Conservation (phyloP, 352 stramenopile genomes). For the Pythium dissimile region DNA sequence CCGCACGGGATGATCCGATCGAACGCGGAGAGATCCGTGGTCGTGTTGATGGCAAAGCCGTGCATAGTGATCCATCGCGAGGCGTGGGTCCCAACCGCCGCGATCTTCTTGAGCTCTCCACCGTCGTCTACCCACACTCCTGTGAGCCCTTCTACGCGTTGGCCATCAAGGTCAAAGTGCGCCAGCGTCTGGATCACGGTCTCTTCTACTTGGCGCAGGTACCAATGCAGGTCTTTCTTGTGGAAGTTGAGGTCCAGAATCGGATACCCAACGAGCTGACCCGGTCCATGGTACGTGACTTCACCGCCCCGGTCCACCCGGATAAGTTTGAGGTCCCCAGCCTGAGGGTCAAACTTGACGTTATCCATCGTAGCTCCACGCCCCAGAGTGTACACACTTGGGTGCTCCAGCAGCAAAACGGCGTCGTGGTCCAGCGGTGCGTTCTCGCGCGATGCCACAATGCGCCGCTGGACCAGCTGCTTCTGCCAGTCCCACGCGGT, state of each 20-base stretch:
- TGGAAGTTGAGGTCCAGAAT: constrained; percentile 94
- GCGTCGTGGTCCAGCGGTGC: constrained; percentile 75
- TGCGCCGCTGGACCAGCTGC: constrained; percentile 77
- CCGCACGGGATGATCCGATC: constrained; percentile 97
- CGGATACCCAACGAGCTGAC: constrained; percentile 97
- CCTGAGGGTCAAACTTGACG: constrained; percentile 49
- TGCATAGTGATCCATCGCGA: constrained; percentile 98
- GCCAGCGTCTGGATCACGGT: constrained; percentile 92
- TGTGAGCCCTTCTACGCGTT: constrained; percentile 89
- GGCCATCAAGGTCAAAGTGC: constrained; percentile 82
- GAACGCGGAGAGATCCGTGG: constrained; percentile 90
- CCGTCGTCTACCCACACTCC: constrained; percentile 95
- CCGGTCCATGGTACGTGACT: constrained; percentile 98
- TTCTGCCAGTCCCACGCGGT: constrained; percentile 88
- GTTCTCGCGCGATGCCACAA: constrained; percentile 45
- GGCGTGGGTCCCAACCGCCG: constrained; percentile 93
- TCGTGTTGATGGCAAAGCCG: constrained; percentile 97
- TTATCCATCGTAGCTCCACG: constrained; percentile 85
- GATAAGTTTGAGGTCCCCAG: constrained; percentile 86
- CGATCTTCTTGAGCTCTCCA: constrained; percentile 92
- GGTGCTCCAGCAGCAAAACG: constrained; percentile 89
- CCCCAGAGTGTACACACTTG: constrained; percentile 96
- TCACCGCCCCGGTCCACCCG: constrained; percentile 98
- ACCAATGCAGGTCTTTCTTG: constrained; percentile 97
- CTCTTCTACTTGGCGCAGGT: constrained; percentile 94